phyloP scores from a whole-genome alignment of 2,329 filamentous ascomycete genomes.

The Xylariales sp. region DNA sequence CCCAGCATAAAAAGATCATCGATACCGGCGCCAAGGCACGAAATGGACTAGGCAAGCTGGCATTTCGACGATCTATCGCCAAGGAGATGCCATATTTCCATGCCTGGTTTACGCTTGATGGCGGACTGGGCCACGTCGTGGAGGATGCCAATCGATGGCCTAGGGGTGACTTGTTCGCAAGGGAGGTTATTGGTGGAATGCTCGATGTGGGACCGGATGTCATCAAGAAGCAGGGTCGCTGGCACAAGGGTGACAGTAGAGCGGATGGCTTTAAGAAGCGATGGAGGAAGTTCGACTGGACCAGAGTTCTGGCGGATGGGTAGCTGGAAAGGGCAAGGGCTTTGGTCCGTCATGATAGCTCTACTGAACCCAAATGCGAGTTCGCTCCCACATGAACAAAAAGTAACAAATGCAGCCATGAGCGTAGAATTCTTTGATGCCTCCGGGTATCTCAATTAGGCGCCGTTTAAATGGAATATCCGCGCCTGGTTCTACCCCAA shows the following conservation, averaged over 20 bases:
- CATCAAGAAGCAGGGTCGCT: slow-evolving; percentile 85
- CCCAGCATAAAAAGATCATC: slow-evolving; percentile 90
- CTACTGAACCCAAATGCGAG: background rate
- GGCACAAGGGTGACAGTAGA: slow-evolving; percentile 66
- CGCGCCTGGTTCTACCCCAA: too few relatives aligned
- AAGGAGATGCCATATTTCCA: slow-evolving; percentile 99
- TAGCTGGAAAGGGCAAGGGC: too few relatives aligned
- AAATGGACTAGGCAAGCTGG: slow-evolving; percentile 69
- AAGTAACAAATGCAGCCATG: background rate
- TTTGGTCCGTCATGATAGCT: background rate
- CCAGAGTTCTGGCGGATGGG: slow-evolving; percentile 47
- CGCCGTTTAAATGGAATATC: too few relatives aligned
- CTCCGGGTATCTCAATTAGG: too few relatives aligned
- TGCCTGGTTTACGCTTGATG: slow-evolving; percentile 90
- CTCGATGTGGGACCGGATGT: slow-evolving; percentile 75
- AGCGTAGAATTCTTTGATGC: too few relatives aligned
- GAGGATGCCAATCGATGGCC: slow-evolving; percentile 87
- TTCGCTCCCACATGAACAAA: background rate
- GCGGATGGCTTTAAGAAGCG: slow-evolving; percentile 74
- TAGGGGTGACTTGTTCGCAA: slow-evolving; percentile 82
- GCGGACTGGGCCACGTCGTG: slow-evolving; percentile 86
- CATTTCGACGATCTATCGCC: slow-evolving; percentile 76
- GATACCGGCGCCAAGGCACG: slow-evolving; percentile 67
- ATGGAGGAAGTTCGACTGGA: slow-evolving; percentile 94
- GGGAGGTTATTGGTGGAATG: slow-evolving; percentile 91